A percentile compares a stretch with the other conserved stretches of the same genome.
phyloP scores from a whole-genome alignment of 345 rosid species.

The Firmiana major region DNA sequence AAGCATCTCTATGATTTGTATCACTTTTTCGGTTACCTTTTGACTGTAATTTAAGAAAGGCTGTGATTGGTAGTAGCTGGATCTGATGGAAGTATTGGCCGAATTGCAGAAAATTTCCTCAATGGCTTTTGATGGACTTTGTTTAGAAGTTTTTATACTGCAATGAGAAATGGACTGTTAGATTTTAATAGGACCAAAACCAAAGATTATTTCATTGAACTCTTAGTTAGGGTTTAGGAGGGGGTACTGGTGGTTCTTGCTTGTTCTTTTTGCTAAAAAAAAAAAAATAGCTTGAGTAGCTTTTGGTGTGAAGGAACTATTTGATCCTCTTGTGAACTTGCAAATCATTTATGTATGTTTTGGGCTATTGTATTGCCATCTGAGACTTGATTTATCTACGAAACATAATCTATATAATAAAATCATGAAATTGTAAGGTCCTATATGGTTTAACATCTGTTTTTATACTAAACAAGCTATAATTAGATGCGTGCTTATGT shows the following conservation, averaged over 20 bases:
- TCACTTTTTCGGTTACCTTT: not conserved
- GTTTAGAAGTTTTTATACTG: not conserved
- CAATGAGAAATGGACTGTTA: not conserved
- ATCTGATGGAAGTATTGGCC: not conserved
- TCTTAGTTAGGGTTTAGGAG: conserved; percentile 1
- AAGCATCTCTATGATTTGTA: not conserved
- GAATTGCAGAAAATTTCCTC: not conserved
- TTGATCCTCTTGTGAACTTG: not conserved
- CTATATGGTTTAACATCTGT: not conserved
- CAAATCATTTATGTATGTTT: not conserved
- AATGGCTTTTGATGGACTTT: not conserved
- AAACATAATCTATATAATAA: not conserved
- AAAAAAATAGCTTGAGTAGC: not conserved
- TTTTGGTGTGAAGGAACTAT: not conserved
- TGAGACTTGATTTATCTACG: not conserved
- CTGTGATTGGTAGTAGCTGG: not conserved
- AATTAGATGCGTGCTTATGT: conserved; percentile 8
- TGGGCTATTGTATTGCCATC: not conserved
- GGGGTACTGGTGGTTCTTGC: not conserved
- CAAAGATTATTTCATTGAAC: not conserved
- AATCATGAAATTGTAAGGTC: not conserved
- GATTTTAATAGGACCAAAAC: not conserved
- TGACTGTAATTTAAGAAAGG: not conserved
- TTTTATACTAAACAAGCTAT: not conserved
- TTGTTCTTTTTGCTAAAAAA: not conserved